Conservation (phyloP, 2,329 filamentous ascomycete species). For the Byssothecium circinans region DNA sequence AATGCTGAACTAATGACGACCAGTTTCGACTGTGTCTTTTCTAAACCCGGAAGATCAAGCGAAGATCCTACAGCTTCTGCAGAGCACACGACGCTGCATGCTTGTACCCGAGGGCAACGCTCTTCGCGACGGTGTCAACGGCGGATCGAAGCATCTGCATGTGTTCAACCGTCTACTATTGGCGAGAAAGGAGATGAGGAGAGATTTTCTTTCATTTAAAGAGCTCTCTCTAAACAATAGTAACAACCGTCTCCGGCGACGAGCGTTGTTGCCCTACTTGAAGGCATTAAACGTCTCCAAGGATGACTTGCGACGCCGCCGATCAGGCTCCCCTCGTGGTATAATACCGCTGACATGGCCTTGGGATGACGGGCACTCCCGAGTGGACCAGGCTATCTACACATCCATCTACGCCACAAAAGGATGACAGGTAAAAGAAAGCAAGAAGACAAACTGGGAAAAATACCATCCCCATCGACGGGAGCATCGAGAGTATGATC, state of each 20-base stretch:
- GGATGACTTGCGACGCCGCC: neutral
- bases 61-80: slow-evolving; percentile 3
- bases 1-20: slow-evolving; percentile 10
- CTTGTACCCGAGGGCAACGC: slow-evolving; percentile 10
- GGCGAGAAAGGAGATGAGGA: neutral
- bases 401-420: neutral
- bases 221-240: neutral
- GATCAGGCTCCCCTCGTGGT: slow-evolving; percentile 18
- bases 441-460: too few relatives aligned
- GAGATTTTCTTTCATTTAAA: neutral
- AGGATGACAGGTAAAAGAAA: neutral
- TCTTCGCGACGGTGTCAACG: slow-evolving; percentile 7
- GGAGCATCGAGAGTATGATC: too few relatives aligned
- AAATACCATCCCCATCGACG: too few relatives aligned
- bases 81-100: neutral
- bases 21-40: slow-evolving; percentile 1
- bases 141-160: slow-evolving; percentile 8
- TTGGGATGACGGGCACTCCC: slow-evolving; percentile 24
- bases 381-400: neutral
- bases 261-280: slow-evolving; percentile 8
- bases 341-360: slow-evolving; percentile 38
- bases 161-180: neutral
- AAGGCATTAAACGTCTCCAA: slow-evolving; percentile 15
- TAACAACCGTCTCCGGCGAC: slow-evolving; percentile 4
- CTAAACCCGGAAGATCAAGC: neutral